Conservation (phyloP, 371 early-diverging fungal species). For the Mortierella sp. region DNA sequence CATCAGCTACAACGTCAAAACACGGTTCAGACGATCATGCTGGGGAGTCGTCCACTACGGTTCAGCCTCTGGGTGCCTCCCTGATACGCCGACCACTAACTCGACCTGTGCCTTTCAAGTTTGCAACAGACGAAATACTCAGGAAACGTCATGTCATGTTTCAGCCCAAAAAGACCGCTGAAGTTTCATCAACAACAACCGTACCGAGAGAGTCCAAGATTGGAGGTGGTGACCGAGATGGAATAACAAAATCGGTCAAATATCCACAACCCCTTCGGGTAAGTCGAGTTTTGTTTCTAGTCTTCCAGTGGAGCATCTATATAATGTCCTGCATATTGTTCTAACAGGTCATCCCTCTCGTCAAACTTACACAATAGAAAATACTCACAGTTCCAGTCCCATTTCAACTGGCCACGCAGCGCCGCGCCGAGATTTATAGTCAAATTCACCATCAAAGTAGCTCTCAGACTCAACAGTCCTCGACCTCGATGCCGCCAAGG, state of each 20-base stretch:
- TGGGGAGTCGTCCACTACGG: background rate
- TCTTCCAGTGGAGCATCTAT: background rate
- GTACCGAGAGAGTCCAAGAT: background rate
- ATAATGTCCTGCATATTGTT: background rate
- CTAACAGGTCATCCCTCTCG: background rate
- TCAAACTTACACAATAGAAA: conserved; percentile 18
- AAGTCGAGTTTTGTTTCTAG: background rate
- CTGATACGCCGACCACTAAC: conserved; percentile 19
- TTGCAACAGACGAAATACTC: conserved; percentile 41
- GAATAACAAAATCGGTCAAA: background rate
- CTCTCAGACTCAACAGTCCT: background rate
- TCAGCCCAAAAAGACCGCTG: background rate
- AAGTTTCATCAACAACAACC: background rate
- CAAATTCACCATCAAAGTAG: conserved; percentile 1
- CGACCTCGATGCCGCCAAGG: background rate
- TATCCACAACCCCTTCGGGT: conserved; percentile 20
- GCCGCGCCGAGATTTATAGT: conserved; percentile 29
- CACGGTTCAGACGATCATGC: background rate
- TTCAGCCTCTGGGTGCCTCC: background rate
- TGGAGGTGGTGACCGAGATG: background rate
- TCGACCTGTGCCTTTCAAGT: conserved; percentile 34
- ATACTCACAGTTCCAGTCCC: conserved; percentile 35
- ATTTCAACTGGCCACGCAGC: conserved; percentile 34
- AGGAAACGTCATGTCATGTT: conserved; percentile 27
- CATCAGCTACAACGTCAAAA: background rate